These are phyloP conservation scores for Acanthamoeba triangularis DNA, from an alignment of 208 protist genomes.

Conservation along the genomic window DNA sequence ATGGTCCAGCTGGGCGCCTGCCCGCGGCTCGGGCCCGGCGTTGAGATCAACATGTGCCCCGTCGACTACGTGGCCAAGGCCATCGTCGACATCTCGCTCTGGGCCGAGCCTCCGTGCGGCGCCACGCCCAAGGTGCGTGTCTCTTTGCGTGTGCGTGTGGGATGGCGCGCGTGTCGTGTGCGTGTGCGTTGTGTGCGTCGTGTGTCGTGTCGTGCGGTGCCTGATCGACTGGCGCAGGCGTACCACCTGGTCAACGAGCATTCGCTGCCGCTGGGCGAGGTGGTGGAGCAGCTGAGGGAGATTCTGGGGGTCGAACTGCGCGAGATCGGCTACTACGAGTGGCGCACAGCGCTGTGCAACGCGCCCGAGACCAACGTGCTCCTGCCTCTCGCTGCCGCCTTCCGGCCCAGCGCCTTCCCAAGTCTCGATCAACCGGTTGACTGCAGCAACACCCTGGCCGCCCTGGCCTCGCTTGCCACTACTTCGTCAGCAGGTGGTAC, in stretches of 20 bases:
- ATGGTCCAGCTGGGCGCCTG: constrained; percentile 35
- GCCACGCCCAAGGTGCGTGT: neutral
- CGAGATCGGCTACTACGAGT: neutral
- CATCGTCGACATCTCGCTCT: constrained; percentile 10
- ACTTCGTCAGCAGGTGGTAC: no score
- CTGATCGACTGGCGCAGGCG: no score
- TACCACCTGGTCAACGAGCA: constrained; percentile 11
- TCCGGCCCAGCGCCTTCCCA: neutral
- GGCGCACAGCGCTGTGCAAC: neutral
- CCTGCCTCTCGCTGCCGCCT: neutral
- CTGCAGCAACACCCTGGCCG: no score
- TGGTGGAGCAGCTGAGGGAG: neutral
- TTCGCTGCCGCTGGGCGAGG: constrained; percentile 3
- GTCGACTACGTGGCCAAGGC: constrained; percentile 33
- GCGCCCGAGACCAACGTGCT: constrained; percentile 34
- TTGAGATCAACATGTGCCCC: constrained; percentile 32
- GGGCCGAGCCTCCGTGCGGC: neutral
- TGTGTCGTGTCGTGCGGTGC: no score
- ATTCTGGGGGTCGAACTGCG: neutral
- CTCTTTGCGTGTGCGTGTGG: no score
- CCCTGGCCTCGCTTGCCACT: no score
- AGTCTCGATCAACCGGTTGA: no score
- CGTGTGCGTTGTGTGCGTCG: no score
- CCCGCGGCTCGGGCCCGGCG: neutral
- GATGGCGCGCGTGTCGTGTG: no score